Evolutionary conservation across 2,329 filamentous ascomycete species (phyloP).

Genomic region (Ascosphaera apis): DNA sequence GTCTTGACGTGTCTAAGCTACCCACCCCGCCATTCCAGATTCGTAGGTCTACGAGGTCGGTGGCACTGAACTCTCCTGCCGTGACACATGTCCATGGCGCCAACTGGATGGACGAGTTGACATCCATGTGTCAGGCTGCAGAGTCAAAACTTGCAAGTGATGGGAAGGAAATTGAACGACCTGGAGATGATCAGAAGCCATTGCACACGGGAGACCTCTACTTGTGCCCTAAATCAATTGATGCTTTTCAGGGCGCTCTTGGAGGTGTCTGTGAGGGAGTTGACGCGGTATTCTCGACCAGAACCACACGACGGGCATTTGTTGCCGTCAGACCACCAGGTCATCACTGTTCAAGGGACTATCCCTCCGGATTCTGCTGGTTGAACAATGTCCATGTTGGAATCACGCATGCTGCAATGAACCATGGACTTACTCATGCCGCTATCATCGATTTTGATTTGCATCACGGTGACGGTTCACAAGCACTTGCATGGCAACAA

Average conservation of each 20-base stretch:
- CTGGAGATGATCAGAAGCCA: conserved; percentile 22
- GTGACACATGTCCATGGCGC: conserved; percentile 80
- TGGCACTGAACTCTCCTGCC: conserved; percentile 48
- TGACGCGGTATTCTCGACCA: conserved; percentile 50
- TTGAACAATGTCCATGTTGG: conserved; percentile 95
- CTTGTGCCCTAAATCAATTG: conserved; percentile 61
- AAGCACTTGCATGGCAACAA: conserved; percentile 77
- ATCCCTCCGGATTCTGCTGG: conserved; percentile 95
- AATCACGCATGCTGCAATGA: conserved; percentile 69
- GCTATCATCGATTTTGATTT: conserved; percentile 85
- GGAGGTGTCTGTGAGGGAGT: conserved; percentile 88
- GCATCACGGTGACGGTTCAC: conserved; percentile 88
- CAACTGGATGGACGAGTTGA: conserved; percentile 85
- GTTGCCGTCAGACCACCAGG: conserved; percentile 82
- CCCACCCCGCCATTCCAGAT: conserved; percentile 59
- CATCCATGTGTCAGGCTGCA: conserved; percentile 60
- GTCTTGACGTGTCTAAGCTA: conserved; percentile 30
- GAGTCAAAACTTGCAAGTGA: conserved; percentile 54
- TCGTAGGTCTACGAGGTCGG: conserved; percentile 48
- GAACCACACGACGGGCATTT: conserved; percentile 54
- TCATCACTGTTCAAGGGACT: conserved; percentile 76
- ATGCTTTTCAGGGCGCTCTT: conserved; percentile 73
- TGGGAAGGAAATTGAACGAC: conserved; percentile 54
- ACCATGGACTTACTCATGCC: conserved; percentile 73
- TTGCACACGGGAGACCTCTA: conserved; percentile 84